A percentile compares a stretch with the other conserved stretches of the same genome.
Conservation (phyloP, 345 rosid genomes). For the Hibiscus syriacus region DNA sequence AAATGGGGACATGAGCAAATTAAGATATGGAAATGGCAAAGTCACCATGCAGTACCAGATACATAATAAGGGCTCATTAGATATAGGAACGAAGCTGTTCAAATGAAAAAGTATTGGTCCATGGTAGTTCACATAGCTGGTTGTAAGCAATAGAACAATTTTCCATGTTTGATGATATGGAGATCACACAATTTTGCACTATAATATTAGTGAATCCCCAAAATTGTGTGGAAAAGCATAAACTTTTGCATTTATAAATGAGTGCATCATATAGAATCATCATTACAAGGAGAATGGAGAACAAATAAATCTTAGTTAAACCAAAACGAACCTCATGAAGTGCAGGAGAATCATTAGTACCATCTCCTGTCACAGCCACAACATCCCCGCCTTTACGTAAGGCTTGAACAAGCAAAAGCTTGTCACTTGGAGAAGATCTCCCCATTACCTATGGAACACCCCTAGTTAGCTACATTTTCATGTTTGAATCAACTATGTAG, state of each 20-base stretch:
- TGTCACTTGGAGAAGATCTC: constrained; percentile 87
- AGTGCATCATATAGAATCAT: not conserved
- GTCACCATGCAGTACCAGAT: not conserved
- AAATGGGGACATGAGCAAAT: constrained; percentile 1
- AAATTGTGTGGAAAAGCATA: not conserved
- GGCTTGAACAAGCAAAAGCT: constrained; percentile 97
- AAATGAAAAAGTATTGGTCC: not conserved
- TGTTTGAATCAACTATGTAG: not conserved
- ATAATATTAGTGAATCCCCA: not conserved
- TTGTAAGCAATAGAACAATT: not conserved
- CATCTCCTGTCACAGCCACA: constrained; percentile 99
- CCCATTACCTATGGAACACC: constrained; percentile 78
- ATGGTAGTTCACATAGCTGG: not conserved
- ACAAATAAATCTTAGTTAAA: too few relatives aligned
- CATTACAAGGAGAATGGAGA: too few relatives aligned
- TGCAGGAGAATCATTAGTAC: constrained; percentile 99
- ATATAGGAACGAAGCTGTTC: not conserved
- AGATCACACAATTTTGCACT: not conserved
- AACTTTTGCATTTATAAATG: not conserved
- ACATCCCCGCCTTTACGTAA: constrained; percentile 85
- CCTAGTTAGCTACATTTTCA: constrained; percentile 2
- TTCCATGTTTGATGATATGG: not conserved
- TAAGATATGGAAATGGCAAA: not conserved
- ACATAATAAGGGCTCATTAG: not conserved
- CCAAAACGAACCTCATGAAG: constrained; percentile 73